Evolutionary conservation across 371 early-diverging fungal genomes (phyloP), one percentile per base, ranked within the genome.

Genomic region (Apophysomyces elegans): DNA sequence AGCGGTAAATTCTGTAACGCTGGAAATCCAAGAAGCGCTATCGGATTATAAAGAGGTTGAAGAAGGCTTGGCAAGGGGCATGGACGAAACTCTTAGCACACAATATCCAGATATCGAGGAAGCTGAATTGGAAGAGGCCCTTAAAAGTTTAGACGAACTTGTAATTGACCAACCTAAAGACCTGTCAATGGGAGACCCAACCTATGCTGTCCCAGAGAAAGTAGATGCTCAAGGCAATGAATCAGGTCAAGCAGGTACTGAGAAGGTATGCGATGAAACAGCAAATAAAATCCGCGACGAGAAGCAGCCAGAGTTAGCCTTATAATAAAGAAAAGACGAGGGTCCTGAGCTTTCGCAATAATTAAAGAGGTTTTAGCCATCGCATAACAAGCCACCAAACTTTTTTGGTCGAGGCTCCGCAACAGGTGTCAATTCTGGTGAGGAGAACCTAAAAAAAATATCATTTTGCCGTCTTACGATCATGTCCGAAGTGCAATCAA

Each of bases 1-100:
- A 5, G 61, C 64, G 1, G 77, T 83, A 11, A 79, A 85, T 50
- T 73, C 68, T 16, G 76, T 75, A 0, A 83, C 85, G 79, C 69
- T 77, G 38, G 76, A 74, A 5, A 61, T 87, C 8, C 78, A 81
- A 50, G 74, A 78, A 18, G 69, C 75, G 0, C 72, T 87, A 6
- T 74, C 83, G 4, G 86, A 86, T 59, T 81, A 84, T 56, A 70
- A 69, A n/a, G 85, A 87, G 54, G 74, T 85, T 18, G 85, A 87
- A 36, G 75, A 76, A n/a, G 86, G 84, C 0, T 72, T 87, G 43
- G 58, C 41, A 21, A 45, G 62, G 54, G 78, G 72, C 26, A 72
- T 65, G 50, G 67, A 71, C 16, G 71, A 71, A 58, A 69, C 46
- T 9, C 54, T 50, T 50, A 66, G 45, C 26, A 16, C 39, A 12